Conservation (phyloP, 2,329 filamentous ascomycete genomes). For the Xylariaceae sp. region DNA sequence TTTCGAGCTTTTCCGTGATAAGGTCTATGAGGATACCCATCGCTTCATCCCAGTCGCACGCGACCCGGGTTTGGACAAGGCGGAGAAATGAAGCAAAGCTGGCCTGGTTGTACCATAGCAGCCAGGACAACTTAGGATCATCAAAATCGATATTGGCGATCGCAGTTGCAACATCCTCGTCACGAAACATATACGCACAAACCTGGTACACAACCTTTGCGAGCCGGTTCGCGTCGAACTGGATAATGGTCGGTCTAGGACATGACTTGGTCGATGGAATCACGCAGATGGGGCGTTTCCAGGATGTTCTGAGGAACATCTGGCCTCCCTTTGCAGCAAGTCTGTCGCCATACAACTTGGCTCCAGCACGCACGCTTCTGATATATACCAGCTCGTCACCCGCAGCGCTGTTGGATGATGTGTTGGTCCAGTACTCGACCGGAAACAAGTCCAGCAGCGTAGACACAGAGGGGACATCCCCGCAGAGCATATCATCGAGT, state of each 20-base stretch:
- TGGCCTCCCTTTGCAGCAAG: background rate
- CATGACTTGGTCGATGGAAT: background rate
- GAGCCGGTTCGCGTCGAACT: constrained; percentile 12
- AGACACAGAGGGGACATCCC: constrained; percentile 44
- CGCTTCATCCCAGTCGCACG: constrained; percentile 34
- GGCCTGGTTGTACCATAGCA: constrained; percentile 8
- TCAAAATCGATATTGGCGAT: background rate
- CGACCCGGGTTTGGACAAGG: constrained; percentile 17
- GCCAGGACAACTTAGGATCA: background rate
- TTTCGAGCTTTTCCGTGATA: constrained; percentile 32
- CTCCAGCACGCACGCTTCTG: background rate
- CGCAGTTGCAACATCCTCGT: constrained; percentile 3
- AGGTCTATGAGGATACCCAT: constrained; percentile 30
- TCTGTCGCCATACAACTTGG: too few relatives aligned
- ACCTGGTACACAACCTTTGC: constrained; percentile 9
- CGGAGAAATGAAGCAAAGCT: constrained; percentile 17
- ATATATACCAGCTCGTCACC: constrained; percentile 7
- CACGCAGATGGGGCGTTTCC: constrained; percentile 14
- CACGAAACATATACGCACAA: constrained; percentile 18
- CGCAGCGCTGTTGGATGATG: background rate
- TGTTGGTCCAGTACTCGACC: constrained; percentile 42
- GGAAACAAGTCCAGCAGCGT: constrained; percentile 48
- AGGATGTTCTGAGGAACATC: constrained; percentile 12
- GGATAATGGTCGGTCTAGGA: background rate
- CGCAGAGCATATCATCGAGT: constrained; percentile 43